phyloP scores from a whole-genome alignment of 768 basidiomycete genomes.

The Amanita exitialis region DNA sequence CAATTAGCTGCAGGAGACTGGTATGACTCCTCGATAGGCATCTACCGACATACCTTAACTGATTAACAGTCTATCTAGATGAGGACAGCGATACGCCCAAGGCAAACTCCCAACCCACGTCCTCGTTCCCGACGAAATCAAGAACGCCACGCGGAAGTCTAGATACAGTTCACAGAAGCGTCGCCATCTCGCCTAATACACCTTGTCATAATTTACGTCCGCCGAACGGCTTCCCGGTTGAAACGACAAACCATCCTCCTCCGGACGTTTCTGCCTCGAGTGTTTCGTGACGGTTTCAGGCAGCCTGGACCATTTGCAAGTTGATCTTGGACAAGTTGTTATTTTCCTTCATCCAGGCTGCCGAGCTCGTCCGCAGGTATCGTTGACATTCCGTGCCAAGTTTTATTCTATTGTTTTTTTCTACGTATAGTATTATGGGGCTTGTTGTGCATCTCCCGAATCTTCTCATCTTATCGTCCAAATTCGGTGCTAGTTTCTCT shows the following conservation, averaged over 20 bases:
- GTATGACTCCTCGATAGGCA: background rate
- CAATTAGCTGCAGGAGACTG: constrained; percentile 1
- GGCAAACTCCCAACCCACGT: background rate
- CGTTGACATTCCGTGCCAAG: background rate
- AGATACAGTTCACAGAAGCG: background rate
- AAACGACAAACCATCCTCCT: background rate
- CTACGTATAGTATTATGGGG: background rate
- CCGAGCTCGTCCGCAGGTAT: constrained; percentile 11
- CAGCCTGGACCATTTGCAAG: constrained; percentile 5
- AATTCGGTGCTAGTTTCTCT: background rate
- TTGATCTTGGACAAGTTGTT: constrained; percentile 8
- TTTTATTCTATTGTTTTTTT: background rate
- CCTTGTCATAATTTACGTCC: background rate
- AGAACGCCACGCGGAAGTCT: background rate
- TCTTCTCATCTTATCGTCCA: background rate
- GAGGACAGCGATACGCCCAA: background rate
- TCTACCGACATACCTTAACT: background rate
- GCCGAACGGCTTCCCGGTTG: background rate
- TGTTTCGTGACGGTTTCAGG: constrained; percentile 13
- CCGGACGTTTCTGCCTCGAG: background rate
- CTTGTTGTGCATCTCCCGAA: background rate
- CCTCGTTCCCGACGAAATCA: background rate
- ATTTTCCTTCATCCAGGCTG: constrained; percentile 12
- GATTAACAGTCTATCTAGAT: background rate
- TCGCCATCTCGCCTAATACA: background rate